Evolutionary conservation across 768 basidiomycete species (phyloP).

Genomic region (Serendipita vermifera): DNA sequence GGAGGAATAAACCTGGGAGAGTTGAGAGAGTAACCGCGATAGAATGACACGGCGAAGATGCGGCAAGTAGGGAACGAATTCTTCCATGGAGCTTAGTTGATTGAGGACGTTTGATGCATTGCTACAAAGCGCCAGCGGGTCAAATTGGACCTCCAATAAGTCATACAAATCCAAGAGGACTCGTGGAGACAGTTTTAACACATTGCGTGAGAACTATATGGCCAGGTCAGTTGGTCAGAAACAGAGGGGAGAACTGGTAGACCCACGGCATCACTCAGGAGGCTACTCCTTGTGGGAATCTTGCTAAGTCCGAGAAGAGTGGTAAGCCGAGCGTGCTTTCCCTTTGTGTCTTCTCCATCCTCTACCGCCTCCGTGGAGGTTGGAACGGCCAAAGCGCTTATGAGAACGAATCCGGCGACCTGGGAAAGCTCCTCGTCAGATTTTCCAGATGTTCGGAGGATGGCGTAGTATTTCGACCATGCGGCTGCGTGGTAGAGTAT

Average conservation of each 20-base stretch:
- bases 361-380: conserved; percentile 47
- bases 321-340: conserved; percentile 65
- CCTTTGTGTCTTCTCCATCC: conserved; percentile 37
- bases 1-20: conserved; percentile 84
- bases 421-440: conserved; percentile 64
- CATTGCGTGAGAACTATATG: conserved; percentile 66
- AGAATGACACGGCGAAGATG: conserved; percentile 84
- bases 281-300: conserved; percentile 73
- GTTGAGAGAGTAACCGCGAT: conserved; percentile 78
- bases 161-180: conserved; percentile 68
- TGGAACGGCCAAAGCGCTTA: conserved; percentile 87
- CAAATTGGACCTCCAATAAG: conserved; percentile 84
- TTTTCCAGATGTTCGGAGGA: conserved; percentile 58
- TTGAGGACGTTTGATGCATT: conserved; percentile 68
- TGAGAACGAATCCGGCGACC: conserved; percentile 81
- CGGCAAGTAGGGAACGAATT: conserved; percentile 70
- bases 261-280: conserved; percentile 78
- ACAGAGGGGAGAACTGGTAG: no score
- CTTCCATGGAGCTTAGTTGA: conserved; percentile 31
- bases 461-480: conserved; percentile 74
- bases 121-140: conserved; percentile 74
- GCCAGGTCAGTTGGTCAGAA: no score
- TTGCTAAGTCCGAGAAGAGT: conserved; percentile 72
- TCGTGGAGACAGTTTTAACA: conserved; percentile 63
- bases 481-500: conserved; percentile 94